These are phyloP conservation scores for Geotrichum klebahnii DNA, from an alignment of 1,139 yeast genomes.

Conservation along the genomic window DNA sequence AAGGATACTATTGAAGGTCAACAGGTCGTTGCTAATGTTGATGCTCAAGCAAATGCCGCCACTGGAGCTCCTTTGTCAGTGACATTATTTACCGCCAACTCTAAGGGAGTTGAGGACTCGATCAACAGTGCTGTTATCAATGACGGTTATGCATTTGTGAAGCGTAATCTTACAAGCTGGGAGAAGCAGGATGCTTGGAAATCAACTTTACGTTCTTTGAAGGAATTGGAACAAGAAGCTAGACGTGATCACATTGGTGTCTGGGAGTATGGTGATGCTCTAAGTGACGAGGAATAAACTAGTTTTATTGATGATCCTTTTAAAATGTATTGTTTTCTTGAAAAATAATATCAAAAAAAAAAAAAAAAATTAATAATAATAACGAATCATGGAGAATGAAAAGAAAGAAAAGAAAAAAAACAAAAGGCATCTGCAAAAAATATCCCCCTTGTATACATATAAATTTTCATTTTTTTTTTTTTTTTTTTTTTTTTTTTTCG, in stretches of 20 bases:
- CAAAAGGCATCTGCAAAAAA: no score
- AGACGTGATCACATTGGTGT: conserved; percentile 57
- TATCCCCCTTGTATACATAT: no score
- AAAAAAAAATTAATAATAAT: no score
- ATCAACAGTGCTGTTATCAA: conserved; percentile 59
- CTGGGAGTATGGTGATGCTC: conserved; percentile 79
- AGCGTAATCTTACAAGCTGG: conserved; percentile 41
- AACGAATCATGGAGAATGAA: no score
- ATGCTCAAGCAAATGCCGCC: conserved; percentile 40
- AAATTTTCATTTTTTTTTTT: not conserved
- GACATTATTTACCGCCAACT: conserved; percentile 57
- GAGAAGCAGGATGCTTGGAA: conserved; percentile 33
- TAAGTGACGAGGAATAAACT: conserved; percentile 49
- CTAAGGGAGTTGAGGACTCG: conserved; percentile 57
- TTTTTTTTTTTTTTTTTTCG: no score
- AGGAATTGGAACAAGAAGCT: conserved; percentile 49
- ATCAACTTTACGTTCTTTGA: conserved; percentile 35
- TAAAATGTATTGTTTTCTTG: not conserved
- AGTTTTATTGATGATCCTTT: not conserved
- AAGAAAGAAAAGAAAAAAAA: no score
- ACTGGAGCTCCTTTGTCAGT: conserved; percentile 44
- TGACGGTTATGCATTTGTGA: conserved; percentile 65
- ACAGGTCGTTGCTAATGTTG: conserved; percentile 54
- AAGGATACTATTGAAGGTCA: conserved; percentile 54
- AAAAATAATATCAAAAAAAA: not conserved